Percentiles rank a stretch among this genome's conserved stretches.
These are phyloP conservation scores for Paecilomyces variotii DNA, from an alignment of 2,329 filamentous ascomycete species.

Conservation along the genomic window DNA sequence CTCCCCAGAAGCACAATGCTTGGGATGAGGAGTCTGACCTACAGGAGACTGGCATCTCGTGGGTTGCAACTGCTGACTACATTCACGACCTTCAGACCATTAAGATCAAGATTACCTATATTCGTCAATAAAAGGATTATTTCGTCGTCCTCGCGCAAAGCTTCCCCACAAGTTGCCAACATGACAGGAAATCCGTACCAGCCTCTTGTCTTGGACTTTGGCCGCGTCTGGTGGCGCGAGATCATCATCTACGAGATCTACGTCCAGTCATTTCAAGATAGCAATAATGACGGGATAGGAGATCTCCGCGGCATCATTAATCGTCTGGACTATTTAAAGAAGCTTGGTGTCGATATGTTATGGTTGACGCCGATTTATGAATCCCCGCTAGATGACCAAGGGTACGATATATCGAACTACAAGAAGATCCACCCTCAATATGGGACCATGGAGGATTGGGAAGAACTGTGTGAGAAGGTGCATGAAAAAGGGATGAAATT, in stretches of 20 bases:
- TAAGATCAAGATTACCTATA: neutral
- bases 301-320: conserved; percentile 53
- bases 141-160: neutral
- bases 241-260: conserved; percentile 55
- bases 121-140: neutral
- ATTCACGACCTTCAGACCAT: neutral
- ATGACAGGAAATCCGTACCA: conserved; percentile 4
- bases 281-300: conserved; percentile 48
- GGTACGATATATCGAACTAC: conserved; percentile 33
- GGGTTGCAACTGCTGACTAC: conserved; percentile 1
- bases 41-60: neutral
- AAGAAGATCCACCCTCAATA: conserved; percentile 31
- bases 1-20: neutral
- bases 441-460: conserved; percentile 33
- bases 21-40: neutral
- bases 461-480: conserved; percentile 25
- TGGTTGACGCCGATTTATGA: conserved; percentile 36
- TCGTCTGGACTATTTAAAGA: conserved; percentile 47
- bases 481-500: conserved; percentile 30
- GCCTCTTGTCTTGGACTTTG: conserved; percentile 9
- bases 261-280: conserved; percentile 54
- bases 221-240: conserved; percentile 51
- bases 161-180: neutral
- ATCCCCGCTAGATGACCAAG: conserved; percentile 39
- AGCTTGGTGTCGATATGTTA: conserved; percentile 35